Base-by-base conservation (phyloP, 2,329 filamentous ascomycete species). In the Rosellinia necatrix region DNA sequence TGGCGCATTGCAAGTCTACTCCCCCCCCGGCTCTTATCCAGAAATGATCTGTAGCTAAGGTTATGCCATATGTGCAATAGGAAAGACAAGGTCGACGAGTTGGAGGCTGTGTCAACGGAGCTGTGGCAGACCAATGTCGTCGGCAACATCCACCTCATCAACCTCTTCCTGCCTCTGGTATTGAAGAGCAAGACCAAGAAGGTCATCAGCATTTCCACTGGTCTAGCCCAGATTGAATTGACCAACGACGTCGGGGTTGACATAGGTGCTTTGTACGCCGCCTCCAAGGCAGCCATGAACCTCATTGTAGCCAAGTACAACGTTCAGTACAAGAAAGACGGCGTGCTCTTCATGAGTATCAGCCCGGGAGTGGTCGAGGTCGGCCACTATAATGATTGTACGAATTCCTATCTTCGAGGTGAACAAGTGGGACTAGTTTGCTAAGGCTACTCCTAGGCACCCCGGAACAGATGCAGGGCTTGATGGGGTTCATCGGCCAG, bases 141-240 rank as follows among this genome's bases (percentile, higher is more conserved):
- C 7, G 81, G 75, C 37, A 76, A 80, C 46, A 70, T 85, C 51
- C 75, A 84, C 58, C 72, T 83, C 0, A 77, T 81, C 67, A 80
- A 81, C 60, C 61, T 77, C 1, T 84, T 82, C 64, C 41, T 81
- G 1, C 82, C 84, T 0, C 73, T 85, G 0, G 69, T 87, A 27
- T 68, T 74, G 1, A 77, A 80, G 41, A 77, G 83, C 4, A 63
- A 68, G 15, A 70, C 72, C 0, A 60, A 83, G 38, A 66, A 71
- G 0, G 47, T 68, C 1, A 58, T 62, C 0, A 58, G 70, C 0
- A 64, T 75, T 59, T 59, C 77, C 1, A 72, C 75, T 19, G 78
- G 72, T 66, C 83, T 84, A 65, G 81, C 75, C 0, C 84, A 78
- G 0, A 15, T 80, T 37, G 86, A 86, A 61, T 67, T 78, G 13